Conservation (phyloP, 306 rosid species). For the Dalbergia cultrata region DNA sequence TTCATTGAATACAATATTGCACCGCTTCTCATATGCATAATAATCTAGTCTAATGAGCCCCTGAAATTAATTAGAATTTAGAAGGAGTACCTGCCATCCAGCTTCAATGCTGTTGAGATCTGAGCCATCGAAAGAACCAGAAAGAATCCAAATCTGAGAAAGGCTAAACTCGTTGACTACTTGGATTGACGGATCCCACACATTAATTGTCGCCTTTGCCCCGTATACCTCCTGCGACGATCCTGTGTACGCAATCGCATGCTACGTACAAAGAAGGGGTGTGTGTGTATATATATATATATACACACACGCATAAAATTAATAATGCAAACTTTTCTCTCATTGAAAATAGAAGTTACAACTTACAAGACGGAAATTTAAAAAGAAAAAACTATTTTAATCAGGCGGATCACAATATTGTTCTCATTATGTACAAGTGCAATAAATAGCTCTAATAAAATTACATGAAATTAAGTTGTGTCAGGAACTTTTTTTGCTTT, state of each 20-base stretch:
- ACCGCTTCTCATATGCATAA: neutral
- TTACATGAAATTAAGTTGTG: neutral
- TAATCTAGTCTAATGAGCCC: too few species aligned
- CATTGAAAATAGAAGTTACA: neutral
- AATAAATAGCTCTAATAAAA: neutral
- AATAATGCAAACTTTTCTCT: neutral
- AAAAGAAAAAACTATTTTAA: neutral
- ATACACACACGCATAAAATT: too few species aligned
- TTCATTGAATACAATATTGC: neutral
- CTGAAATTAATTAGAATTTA: neutral
- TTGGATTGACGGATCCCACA: slow-evolving; percentile 87
- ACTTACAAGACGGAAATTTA: too few species aligned
- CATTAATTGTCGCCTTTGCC: slow-evolving; percentile 92
- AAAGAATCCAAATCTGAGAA: slow-evolving; percentile 93
- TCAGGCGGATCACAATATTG: neutral
- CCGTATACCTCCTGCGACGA: slow-evolving; percentile 75
- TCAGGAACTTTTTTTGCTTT: too few species aligned
- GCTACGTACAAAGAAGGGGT: slow-evolving; percentile 62
- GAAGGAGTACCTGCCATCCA: slow-evolving; percentile 92
- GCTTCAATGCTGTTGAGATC: slow-evolving; percentile 99
- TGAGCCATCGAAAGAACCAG: slow-evolving; percentile 94
- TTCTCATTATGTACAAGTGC: neutral
- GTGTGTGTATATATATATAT: too few species aligned
- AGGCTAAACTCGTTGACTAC: slow-evolving; percentile 89
- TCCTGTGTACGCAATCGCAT: slow-evolving; percentile 89